These are phyloP conservation scores for Mallotus japonicus DNA, from an alignment of 441 rosid genomes.

Conservation along the genomic window DNA sequence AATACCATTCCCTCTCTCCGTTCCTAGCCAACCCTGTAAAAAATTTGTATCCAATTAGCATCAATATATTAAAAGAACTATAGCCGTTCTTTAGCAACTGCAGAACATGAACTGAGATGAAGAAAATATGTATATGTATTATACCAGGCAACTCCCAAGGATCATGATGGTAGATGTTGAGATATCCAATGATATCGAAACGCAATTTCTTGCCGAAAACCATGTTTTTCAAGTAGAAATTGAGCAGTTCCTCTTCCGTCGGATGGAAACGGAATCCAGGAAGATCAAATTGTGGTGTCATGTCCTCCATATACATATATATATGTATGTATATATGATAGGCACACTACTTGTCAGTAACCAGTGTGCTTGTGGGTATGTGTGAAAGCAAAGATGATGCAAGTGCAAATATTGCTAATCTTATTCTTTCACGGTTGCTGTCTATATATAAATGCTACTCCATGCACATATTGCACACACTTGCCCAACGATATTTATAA, in stretches of 20 bases:
- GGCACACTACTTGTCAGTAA: background rate
- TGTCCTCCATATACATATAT: constrained; percentile 27
- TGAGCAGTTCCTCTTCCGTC: constrained; percentile 84
- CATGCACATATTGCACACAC: constrained; percentile 16
- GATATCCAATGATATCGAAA: constrained; percentile 56
- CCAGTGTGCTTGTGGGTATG: no score
- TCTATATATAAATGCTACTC: constrained; percentile 1
- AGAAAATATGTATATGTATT: background rate
- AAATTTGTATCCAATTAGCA: background rate
- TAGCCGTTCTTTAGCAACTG: no score
- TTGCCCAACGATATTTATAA: constrained; percentile 7
- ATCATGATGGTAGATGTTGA: constrained; percentile 77
- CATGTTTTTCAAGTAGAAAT: constrained; percentile 77
- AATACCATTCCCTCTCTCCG: constrained; percentile 96
- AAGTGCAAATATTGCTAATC: background rate
- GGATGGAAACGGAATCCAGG: constrained; percentile 99
- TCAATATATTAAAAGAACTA: no score
- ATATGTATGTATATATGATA: no score
- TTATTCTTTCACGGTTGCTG: background rate
- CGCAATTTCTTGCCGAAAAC: constrained; percentile 49
- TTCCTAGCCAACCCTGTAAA: constrained; percentile 60
- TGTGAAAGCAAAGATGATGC: background rate
- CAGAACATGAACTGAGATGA: background rate
- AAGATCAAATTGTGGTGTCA: constrained; percentile 45
- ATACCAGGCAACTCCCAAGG: constrained; percentile 87